Evolutionary conservation across 2,329 filamentous ascomycete genomes (phyloP).

Genomic region (Myriangium duriaei): DNA sequence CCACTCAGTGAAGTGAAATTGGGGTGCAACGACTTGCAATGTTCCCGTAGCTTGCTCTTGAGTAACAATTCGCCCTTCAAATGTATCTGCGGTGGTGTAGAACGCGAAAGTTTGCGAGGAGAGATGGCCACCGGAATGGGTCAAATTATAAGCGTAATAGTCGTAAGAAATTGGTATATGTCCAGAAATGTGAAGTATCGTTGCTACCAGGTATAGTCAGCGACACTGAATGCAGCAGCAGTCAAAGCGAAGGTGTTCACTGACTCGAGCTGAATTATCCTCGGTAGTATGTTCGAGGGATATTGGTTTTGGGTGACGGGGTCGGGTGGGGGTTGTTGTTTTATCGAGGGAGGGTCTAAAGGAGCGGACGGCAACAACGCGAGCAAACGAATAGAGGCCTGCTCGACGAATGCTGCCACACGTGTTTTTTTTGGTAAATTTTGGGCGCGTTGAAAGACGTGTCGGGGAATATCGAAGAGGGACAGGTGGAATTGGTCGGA

Average conservation of each 20-base stretch:
- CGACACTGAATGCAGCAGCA: too few relatives aligned
- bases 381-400: conserved; percentile 5
- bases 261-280: conserved; percentile 1
- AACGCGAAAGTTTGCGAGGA: too few relatives aligned
- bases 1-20: background rate
- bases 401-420: conserved; percentile 9
- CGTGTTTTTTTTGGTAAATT: background rate
- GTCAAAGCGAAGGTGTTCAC: too few relatives aligned
- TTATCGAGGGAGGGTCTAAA: conserved; percentile 1
- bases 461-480: too few relatives aligned
- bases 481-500: background rate
- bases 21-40: too few relatives aligned
- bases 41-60: too few relatives aligned
- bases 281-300: conserved; percentile 3
- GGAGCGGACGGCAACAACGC: conserved; percentile 8
- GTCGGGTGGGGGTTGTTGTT: background rate
- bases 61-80: too few relatives aligned
- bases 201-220: too few relatives aligned
- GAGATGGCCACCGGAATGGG: background rate
- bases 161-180: background rate
- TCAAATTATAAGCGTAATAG: background rate
- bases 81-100: too few relatives aligned
- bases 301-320: too few relatives aligned
- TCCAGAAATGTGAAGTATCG: background rate
- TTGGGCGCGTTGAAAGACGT: background rate